Percentiles rank a stretch among this genome's conserved stretches.
phyloP scores from a whole-genome alignment of 768 basidiomycete species.

The Leccinum arenicola region DNA sequence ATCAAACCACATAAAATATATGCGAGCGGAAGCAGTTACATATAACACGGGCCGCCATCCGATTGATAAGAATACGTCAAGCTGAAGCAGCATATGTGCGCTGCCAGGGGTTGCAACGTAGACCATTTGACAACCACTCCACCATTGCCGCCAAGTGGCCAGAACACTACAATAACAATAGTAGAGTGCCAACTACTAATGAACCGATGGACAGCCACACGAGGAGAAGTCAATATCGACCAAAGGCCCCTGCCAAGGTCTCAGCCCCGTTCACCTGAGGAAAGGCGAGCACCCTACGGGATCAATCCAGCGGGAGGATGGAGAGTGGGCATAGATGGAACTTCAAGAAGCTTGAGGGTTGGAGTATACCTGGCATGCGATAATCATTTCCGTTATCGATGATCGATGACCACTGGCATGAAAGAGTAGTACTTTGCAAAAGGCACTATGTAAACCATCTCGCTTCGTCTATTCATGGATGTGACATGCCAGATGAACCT shows the following conservation, averaged over 20 bases:
- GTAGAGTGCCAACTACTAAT: not conserved
- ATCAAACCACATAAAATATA: not conserved
- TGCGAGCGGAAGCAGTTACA: not conserved
- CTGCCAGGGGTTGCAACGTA: not conserved
- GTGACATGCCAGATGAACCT: not conserved
- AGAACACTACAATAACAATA: too few relatives aligned
- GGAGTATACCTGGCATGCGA: constrained; percentile 12
- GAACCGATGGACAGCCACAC: not conserved
- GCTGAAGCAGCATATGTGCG: not conserved
- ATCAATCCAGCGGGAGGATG: not conserved
- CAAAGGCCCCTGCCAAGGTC: not conserved
- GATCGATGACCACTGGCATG: not conserved
- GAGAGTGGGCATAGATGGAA: not conserved
- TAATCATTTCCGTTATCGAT: constrained; percentile 29
- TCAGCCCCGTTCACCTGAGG: not conserved
- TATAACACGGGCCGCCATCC: not conserved
- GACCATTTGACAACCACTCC: not conserved
- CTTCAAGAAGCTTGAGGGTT: not conserved
- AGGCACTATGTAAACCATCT: not conserved
- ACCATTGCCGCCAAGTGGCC: constrained; percentile 4
- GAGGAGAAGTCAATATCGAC: not conserved
- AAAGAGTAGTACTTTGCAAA: not conserved
- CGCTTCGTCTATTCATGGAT: not conserved
- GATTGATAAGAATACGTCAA: not conserved
- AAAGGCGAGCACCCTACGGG: not conserved